Evolutionary conservation across 257 asterid genomes (phyloP).

Genomic region (Echites panduratus): DNA sequence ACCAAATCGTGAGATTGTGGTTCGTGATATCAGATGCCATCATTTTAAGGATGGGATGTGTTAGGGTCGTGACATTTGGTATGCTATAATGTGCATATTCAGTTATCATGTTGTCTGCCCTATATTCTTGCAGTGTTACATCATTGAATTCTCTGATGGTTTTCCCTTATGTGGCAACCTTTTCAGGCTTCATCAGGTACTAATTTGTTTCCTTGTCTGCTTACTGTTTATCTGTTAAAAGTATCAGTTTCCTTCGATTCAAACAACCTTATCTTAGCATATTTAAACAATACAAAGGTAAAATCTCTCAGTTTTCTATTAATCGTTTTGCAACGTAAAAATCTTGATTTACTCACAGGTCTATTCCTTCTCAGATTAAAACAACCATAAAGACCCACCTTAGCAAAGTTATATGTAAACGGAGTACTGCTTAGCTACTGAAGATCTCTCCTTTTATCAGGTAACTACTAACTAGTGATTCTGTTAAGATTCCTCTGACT

Average conservation of each 20-base stretch:
- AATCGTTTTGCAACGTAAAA: neutral
- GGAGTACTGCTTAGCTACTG: neutral
- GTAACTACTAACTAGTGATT: neutral
- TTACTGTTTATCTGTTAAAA: too few relatives aligned
- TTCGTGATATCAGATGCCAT: conserved; percentile 72
- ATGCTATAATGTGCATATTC: neutral
- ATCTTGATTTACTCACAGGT: neutral
- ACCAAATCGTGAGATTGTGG: conserved; percentile 40
- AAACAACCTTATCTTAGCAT: neutral
- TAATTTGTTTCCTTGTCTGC: too few relatives aligned
- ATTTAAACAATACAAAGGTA: too few relatives aligned
- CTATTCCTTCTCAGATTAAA: neutral
- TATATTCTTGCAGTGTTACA: neutral
- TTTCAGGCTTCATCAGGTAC: too few relatives aligned
- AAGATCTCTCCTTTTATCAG: too few relatives aligned
- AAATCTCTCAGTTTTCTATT: neutral
- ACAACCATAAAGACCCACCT: neutral
- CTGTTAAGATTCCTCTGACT: neutral
- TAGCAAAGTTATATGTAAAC: too few relatives aligned
- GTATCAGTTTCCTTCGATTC: too few relatives aligned
- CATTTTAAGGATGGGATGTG: conserved; percentile 57
- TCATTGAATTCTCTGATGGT: too few relatives aligned
- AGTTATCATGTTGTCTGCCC: too few relatives aligned
- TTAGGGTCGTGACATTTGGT: conserved; percentile 69
- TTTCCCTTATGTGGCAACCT: too few relatives aligned